Evolutionary conservation across 345 rosid genomes (phyloP).

Genomic region (Murraya paniculata): DNA sequence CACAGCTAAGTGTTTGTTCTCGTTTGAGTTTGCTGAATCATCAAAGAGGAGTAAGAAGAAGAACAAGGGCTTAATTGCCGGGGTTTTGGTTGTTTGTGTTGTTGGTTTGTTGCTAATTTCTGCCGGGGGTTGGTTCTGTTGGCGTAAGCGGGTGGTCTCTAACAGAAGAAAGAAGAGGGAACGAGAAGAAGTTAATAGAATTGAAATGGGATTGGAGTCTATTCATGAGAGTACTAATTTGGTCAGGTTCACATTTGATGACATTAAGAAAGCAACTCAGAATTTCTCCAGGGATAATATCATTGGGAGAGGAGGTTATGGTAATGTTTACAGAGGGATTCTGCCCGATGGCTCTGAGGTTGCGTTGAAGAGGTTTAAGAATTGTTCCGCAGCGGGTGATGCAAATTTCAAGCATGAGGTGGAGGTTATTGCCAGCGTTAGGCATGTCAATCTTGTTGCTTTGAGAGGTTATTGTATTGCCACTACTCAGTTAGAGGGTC

Average conservation of each 20-base stretch:
- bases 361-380: conserved; percentile 93
- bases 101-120: conserved; percentile 30
- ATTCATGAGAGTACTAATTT: conserved; percentile 68
- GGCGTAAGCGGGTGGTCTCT: conserved; percentile 28
- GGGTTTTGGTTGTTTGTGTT: conserved; percentile 26
- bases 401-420: conserved; percentile 69
- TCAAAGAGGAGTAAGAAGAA: conserved; percentile 21
- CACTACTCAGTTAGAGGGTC: conserved; percentile 75
- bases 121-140: conserved; percentile 44
- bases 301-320: conserved; percentile 84
- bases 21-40: conserved; percentile 25
- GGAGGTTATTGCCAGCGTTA: conserved; percentile 76
- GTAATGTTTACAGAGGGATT: conserved; percentile 76
- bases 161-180: conserved; percentile 30
- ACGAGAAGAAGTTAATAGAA: conserved; percentile 20
- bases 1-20: conserved; percentile 67
- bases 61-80: conserved; percentile 27
- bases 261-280: conserved; percentile 71
- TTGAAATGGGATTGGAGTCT: conserved; percentile 46
- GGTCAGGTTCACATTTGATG: conserved; percentile 62
- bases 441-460: conserved; percentile 83
- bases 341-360: conserved; percentile 68
- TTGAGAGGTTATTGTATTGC: conserved; percentile 85
- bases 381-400: conserved; percentile 80
- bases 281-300: conserved; percentile 66